A percentile compares a stretch with the other conserved stretches of the same genome.
phyloP scores from a whole-genome alignment of 306 rosid genomes.

The Lathyrus tuberosus region DNA sequence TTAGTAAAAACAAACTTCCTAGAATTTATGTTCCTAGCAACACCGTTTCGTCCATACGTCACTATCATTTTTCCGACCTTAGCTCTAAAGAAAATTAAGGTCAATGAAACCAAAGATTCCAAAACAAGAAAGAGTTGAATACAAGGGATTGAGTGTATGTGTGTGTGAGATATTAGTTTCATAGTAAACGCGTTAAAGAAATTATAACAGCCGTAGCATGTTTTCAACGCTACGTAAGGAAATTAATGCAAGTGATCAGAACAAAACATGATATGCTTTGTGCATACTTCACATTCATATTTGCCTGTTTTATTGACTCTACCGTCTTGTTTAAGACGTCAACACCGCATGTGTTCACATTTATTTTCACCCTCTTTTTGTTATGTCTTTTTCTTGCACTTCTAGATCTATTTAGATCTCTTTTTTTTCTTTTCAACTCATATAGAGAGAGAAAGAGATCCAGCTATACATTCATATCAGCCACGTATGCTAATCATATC shows the following conservation, averaged over 20 bases:
- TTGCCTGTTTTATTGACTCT: slow-evolving; percentile 35
- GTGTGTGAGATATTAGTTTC: neutral
- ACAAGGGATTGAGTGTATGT: slow-evolving; percentile 1
- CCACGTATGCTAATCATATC: neutral
- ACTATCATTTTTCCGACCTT: neutral
- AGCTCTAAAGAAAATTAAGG: slow-evolving; percentile 17
- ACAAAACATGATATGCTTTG: slow-evolving; percentile 38
- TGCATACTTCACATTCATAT: slow-evolving; percentile 32
- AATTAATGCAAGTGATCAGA: slow-evolving; percentile 23
- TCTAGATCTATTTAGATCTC: slow-evolving; percentile 7
- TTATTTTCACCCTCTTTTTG: slow-evolving; percentile 24
- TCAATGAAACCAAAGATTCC: neutral
- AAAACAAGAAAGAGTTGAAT: neutral
- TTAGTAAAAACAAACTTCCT: slow-evolving; percentile 28
- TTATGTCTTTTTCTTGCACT: slow-evolving; percentile 15
- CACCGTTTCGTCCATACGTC: slow-evolving; percentile 23
- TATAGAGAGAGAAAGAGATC: neutral
- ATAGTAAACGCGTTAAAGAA: neutral
- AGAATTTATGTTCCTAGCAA: slow-evolving; percentile 42
- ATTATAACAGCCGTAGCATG: neutral
- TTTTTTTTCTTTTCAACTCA: slow-evolving; percentile 9
- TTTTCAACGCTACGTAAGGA: slow-evolving; percentile 45
- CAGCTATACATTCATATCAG: neutral
- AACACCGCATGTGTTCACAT: slow-evolving; percentile 42
- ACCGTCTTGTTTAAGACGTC: slow-evolving; percentile 15